These are phyloP conservation scores for Leccinum fallax DNA, from an alignment of 1,284 basidiomycete species.

Conservation along the genomic window DNA sequence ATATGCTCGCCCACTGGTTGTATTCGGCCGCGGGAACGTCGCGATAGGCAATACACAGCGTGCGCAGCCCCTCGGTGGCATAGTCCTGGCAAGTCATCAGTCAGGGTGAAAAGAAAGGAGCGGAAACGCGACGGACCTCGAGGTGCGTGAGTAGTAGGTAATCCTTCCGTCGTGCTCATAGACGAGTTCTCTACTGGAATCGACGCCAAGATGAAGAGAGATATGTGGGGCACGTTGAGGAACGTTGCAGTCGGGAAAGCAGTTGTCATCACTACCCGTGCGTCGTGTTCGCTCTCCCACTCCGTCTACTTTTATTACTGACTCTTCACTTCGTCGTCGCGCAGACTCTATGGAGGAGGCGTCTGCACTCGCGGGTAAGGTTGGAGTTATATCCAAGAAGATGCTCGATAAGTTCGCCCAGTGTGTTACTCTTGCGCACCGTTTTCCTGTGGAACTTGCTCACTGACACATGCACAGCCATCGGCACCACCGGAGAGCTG, in stretches of 20 bases:
- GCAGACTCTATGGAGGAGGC: conserved; percentile 85
- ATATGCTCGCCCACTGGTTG: conserved; percentile 83
- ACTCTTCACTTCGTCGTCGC: neutral
- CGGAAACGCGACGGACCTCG: conserved; percentile 57
- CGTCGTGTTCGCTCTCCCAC: conserved; percentile 26
- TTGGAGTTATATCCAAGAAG: conserved; percentile 69
- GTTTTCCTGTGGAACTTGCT: neutral
- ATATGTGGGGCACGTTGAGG: conserved; percentile 78
- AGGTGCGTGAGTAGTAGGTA: conserved; percentile 82
- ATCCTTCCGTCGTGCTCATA: conserved; percentile 76
- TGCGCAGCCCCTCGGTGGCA: conserved; percentile 95
- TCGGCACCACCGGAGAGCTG: conserved; percentile 69
- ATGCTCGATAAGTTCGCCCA: conserved; percentile 55
- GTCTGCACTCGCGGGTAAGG: conserved; percentile 71
- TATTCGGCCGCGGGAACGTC: conserved; percentile 94
- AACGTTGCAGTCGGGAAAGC: conserved; percentile 66
- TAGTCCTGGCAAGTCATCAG: conserved; percentile 60
- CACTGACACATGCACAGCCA: conserved; percentile 38
- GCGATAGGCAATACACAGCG: conserved; percentile 94
- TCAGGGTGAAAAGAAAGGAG: neutral
- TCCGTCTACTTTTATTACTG: neutral
- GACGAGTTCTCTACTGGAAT: conserved; percentile 86
- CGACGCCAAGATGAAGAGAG: conserved; percentile 81
- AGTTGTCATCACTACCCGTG: conserved; percentile 70
- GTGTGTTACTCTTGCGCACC: neutral